These are phyloP conservation scores for Vanrija sp. DNA, from an alignment of 1,284 basidiomycete species.

Conservation along the genomic window DNA sequence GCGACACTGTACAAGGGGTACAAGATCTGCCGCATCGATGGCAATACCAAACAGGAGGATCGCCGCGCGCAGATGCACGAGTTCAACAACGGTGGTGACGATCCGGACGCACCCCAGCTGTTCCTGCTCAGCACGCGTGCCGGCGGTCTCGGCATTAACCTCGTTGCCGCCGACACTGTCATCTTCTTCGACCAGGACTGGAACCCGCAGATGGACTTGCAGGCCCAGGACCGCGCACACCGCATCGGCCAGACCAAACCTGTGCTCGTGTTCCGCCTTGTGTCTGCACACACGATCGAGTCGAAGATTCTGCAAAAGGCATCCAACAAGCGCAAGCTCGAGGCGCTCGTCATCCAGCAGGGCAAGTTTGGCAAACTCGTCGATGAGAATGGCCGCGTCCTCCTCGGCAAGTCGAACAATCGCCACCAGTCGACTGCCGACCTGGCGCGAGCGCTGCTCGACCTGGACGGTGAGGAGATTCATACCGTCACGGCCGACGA, in stretches of 20 bases:
- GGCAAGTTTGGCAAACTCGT: slow-evolving; percentile 67
- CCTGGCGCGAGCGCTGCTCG: slow-evolving; percentile 72
- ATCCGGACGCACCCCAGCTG: slow-evolving; percentile 63
- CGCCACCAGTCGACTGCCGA: slow-evolving; percentile 60
- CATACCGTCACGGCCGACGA: slow-evolving; percentile 73
- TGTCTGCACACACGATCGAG: slow-evolving; percentile 81
- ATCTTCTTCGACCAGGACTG: slow-evolving; percentile 95
- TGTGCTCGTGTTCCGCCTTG: slow-evolving; percentile 81
- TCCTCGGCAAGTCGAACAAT: slow-evolving; percentile 45
- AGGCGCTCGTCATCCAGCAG: slow-evolving; percentile 90
- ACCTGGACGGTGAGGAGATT: slow-evolving; percentile 82
- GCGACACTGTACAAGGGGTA: slow-evolving; percentile 73
- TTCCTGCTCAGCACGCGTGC: slow-evolving; percentile 91
- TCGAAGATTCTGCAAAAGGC: slow-evolving; percentile 86
- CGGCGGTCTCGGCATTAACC: slow-evolving; percentile 86
- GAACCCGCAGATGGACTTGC: slow-evolving; percentile 93
- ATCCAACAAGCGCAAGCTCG: slow-evolving; percentile 79
- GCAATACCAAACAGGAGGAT: slow-evolving; percentile 68
- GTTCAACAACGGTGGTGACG: slow-evolving; percentile 74
- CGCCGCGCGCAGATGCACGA: slow-evolving; percentile 77
- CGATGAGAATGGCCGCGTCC: slow-evolving; percentile 55
- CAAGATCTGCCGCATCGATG: slow-evolving; percentile 85
- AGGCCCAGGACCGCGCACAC: slow-evolving; percentile 93
- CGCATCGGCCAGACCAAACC: slow-evolving; percentile 89
- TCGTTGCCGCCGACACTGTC: slow-evolving; percentile 89